Evolutionary conservation across 225 moss, liverwort and hornwort genomes (phyloP).

Genomic region (Sphagnum tenellum): DNA sequence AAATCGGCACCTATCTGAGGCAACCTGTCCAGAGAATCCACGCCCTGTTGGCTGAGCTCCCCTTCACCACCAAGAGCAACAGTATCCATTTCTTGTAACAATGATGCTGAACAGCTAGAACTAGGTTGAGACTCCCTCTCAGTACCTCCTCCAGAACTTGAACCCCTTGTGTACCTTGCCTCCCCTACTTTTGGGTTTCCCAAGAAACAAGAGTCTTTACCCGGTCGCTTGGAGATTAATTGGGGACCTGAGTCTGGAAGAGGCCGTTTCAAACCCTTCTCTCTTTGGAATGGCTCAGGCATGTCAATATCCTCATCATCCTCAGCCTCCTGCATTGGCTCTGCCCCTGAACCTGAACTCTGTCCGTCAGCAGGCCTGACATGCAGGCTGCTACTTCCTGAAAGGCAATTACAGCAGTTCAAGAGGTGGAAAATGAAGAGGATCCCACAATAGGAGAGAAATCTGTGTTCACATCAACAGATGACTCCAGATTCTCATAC

Average conservation of each 20-base stretch:
- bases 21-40: conserved; percentile 24
- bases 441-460: too few relatives aligned
- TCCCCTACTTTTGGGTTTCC: conserved; percentile 13
- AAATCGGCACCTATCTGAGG: conserved; percentile 23
- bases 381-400: conserved; percentile 12
- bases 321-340: conserved; percentile 10
- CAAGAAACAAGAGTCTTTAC: conserved; percentile 52
- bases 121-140: conserved; percentile 31
- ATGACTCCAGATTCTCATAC: too few relatives aligned
- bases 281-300: conserved; percentile 5
- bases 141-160: conserved; percentile 44
- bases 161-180: conserved; percentile 17
- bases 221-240: conserved; percentile 61
- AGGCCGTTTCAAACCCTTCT: conserved; percentile 37
- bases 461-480: too few relatives aligned
- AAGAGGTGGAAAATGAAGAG: too few relatives aligned
- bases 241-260: conserved; percentile 43
- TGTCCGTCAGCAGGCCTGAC: conserved; percentile 21
- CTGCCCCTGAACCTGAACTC: conserved; percentile 26
- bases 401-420: not conserved
- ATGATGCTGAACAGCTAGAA: conserved; percentile 45
- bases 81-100: conserved; percentile 68
- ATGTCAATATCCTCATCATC: conserved; percentile 16
- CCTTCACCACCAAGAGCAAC: conserved; percentile 59
- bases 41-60: conserved; percentile 23